A percentile compares a stretch with the other conserved stretches of the same genome.
Evolutionary conservation across 1,139 yeast species (phyloP).

Genomic region (Saccharomyces uvarum): DNA sequence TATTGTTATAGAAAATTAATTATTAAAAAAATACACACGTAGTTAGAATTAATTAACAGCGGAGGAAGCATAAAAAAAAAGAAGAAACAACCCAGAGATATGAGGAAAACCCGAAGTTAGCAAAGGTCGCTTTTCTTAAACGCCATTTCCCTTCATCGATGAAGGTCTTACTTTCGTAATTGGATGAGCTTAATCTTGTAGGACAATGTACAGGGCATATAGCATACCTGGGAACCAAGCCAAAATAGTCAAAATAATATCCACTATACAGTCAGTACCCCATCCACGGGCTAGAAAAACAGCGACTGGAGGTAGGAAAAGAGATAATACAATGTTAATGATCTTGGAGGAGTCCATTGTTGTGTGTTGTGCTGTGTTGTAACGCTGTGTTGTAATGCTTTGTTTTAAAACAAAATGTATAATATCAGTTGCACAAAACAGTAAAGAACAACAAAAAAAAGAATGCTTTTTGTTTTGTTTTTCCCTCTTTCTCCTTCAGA

Average conservation of each 20-base stretch:
- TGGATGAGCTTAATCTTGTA: constrained; percentile 16
- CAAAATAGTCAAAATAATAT: constrained; percentile 60
- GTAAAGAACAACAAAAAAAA: neutral
- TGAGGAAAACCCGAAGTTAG: constrained; percentile 11
- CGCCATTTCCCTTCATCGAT: neutral
- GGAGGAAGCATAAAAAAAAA: constrained; percentile 3
- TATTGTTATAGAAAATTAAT: neutral
- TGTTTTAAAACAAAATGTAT: neutral
- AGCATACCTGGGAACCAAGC: constrained; percentile 76
- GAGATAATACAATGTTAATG: constrained; percentile 38
- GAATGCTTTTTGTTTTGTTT: neutral
- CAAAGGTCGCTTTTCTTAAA: neutral
- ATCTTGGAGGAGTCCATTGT: constrained; percentile 27
- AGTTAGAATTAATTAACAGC: neutral
- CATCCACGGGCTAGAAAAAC: constrained; percentile 69
- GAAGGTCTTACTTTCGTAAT: neutral
- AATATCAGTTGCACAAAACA: neutral
- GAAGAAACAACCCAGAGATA: constrained; percentile 20
- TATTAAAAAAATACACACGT: constrained; percentile 1
- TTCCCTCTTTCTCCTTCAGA: neutral
- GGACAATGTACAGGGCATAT: constrained; percentile 51
- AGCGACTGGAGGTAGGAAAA: constrained; percentile 73
- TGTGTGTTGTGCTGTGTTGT: neutral
- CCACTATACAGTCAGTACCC: constrained; percentile 52
- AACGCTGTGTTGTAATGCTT: neutral